phyloP scores from a whole-genome alignment of 2,329 filamentous ascomycete genomes.

The Rugonectria rugulosa region DNA sequence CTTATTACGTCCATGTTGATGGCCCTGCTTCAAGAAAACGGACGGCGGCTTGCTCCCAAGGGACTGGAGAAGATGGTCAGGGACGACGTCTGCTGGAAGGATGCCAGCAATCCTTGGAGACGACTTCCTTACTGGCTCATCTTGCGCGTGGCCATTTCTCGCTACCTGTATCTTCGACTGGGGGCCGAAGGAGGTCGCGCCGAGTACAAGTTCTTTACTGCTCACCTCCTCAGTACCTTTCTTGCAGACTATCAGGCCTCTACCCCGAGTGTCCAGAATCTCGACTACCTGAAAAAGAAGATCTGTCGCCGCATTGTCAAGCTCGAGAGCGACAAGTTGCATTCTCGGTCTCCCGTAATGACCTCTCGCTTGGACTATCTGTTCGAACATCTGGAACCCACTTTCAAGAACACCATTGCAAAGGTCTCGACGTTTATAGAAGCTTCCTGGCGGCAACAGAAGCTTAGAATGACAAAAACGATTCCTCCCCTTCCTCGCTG shows the following conservation, averaged over 20 bases:
- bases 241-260: conserved; percentile 47
- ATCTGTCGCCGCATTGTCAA: conserved; percentile 37
- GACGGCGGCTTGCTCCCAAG: conserved; percentile 46
- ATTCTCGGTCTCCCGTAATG: conserved; percentile 13
- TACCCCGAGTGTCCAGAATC: conserved; percentile 23
- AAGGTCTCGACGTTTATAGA: conserved; percentile 25
- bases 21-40: conserved; percentile 65
- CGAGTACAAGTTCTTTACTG: conserved; percentile 66
- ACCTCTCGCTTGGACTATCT: conserved; percentile 25
- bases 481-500: conserved; percentile 31
- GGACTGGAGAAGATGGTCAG: conserved; percentile 64
- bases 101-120: conserved; percentile 66
- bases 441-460: conserved; percentile 30
- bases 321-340: conserved; percentile 31
- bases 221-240: conserved; percentile 54
- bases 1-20: conserved; percentile 69
- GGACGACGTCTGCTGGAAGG: conserved; percentile 65
- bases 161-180: conserved; percentile 53
- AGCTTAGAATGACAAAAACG: conserved; percentile 26
- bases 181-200: conserved; percentile 41
- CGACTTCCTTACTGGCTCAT: conserved; percentile 69
- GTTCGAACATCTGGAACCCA: conserved; percentile 22
- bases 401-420: conserved; percentile 14
- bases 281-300: conserved; percentile 36
- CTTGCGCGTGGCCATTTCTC: conserved; percentile 64